These are phyloP conservation scores for Coemansia sp. DNA, from an alignment of 192 early-diverging fungal genomes.

Conservation along the genomic window DNA sequence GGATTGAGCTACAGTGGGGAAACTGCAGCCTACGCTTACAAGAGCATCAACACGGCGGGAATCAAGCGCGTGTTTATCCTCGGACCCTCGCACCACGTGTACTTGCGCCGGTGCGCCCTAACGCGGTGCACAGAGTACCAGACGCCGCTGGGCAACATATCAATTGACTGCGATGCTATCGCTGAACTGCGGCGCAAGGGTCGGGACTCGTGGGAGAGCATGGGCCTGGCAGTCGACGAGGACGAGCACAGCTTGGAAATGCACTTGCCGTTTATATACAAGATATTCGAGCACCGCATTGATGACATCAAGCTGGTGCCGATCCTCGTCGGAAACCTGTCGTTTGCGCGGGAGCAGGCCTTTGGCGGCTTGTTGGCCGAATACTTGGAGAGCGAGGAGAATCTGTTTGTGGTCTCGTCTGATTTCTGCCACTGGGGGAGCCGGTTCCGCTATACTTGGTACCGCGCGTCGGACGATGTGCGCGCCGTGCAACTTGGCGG, in stretches of 20 bases:
- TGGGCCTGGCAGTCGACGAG: conserved; percentile 77
- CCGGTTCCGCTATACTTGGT: conserved; percentile 84
- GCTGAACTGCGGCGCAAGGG: conserved; percentile 67
- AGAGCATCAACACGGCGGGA: conserved; percentile 60
- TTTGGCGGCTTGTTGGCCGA: conserved; percentile 77
- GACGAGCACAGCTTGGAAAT: conserved; percentile 98
- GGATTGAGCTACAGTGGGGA: conserved; percentile 89
- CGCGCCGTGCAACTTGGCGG: conserved; percentile 5
- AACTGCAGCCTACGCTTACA: conserved; percentile 91
- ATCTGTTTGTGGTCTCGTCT: conserved; percentile 92
- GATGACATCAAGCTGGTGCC: conserved; percentile 78
- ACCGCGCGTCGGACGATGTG: conserved; percentile 33
- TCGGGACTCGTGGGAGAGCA: conserved; percentile 60
- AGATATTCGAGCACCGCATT: conserved; percentile 70
- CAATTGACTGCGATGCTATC: conserved; percentile 64
- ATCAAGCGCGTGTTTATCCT: conserved; percentile 87
- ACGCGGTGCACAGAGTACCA: conserved; percentile 71
- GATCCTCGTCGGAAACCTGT: conserved; percentile 82
- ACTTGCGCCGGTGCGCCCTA: conserved; percentile 80
- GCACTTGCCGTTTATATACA: conserved; percentile 92
- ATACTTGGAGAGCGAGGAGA: conserved; percentile 70
- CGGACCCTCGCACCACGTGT: conserved; percentile 92
- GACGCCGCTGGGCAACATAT: conserved; percentile 88
- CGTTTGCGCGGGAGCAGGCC: conserved; percentile 59
- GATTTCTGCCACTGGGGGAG: conserved; percentile 98